Conservation (phyloP, 257 asterid species). For the Dorcoceras hygrometricum region DNA sequence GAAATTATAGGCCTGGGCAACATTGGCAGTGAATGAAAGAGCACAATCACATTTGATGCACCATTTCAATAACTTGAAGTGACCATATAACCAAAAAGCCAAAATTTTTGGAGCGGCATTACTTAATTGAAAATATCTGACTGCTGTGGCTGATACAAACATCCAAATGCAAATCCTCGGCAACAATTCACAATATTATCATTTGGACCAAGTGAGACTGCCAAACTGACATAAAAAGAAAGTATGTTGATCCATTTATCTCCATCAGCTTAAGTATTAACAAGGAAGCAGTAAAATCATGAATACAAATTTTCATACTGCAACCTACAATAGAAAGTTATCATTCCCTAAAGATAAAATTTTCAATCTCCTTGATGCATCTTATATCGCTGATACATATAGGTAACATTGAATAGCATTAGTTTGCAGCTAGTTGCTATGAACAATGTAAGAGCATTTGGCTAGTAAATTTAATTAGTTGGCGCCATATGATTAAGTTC, state of each 20-base stretch:
- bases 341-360: background rate
- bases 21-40: background rate
- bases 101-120: background rate
- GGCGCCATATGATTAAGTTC: background rate
- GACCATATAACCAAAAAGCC: background rate
- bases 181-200: background rate
- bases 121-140: slow-evolving; percentile 5
- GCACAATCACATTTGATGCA: background rate
- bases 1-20: slow-evolving; percentile 11
- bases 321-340: background rate
- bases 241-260: background rate
- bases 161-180: slow-evolving; percentile 10
- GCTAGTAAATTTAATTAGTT: background rate
- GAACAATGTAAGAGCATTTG: slow-evolving; percentile 7
- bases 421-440: slow-evolving; percentile 3
- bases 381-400: background rate
- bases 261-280: background rate
- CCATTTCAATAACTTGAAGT: slow-evolving; percentile 8
- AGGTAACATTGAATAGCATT: background rate
- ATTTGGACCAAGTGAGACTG: too few relatives aligned
- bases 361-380: background rate
- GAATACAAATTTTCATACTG: background rate
- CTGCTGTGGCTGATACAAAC: background rate
- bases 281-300: background rate
- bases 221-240: background rate